Evolutionary conservation across 2,329 filamentous ascomycete genomes (phyloP).

Genomic region (Verticillium nonalfalfae): DNA sequence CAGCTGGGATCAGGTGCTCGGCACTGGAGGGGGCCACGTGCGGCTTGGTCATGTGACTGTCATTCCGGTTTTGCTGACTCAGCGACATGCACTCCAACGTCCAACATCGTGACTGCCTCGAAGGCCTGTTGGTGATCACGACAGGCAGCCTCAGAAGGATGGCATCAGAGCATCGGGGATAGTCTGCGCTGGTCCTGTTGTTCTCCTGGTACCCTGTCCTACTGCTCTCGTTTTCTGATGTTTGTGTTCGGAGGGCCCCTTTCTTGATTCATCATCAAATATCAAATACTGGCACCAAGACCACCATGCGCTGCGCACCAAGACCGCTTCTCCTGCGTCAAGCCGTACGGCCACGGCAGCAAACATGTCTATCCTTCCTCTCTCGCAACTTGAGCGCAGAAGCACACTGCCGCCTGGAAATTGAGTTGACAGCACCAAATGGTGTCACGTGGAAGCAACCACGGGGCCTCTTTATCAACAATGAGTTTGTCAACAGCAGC

Average conservation of each 20-base stretch:
- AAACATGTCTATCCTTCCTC: neutral
- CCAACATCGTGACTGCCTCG: no score
- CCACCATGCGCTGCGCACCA: neutral
- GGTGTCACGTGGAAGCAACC: constrained; percentile 67
- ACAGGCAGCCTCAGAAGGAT: no score
- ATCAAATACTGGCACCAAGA: neutral
- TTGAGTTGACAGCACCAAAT: constrained; percentile 69
- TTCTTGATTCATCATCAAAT: no score
- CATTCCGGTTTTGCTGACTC: neutral
- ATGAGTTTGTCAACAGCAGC: constrained; percentile 67
- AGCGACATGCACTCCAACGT: no score
- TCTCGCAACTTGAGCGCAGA: neutral
- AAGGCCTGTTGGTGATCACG: no score
- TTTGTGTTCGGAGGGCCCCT: no score
- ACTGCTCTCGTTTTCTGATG: neutral
- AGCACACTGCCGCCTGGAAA: constrained; percentile 18
- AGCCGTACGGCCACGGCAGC: neutral
- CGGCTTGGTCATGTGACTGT: neutral
- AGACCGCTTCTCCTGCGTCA: neutral
- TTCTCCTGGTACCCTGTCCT: neutral
- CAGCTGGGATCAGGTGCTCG: neutral
- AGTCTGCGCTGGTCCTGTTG: no score
- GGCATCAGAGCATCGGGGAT: no score
- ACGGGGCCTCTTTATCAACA: constrained; percentile 76
- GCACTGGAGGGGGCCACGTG: neutral